Conservation (phyloP, 768 basidiomycete genomes). For the Mycena epipterygia region DNA sequence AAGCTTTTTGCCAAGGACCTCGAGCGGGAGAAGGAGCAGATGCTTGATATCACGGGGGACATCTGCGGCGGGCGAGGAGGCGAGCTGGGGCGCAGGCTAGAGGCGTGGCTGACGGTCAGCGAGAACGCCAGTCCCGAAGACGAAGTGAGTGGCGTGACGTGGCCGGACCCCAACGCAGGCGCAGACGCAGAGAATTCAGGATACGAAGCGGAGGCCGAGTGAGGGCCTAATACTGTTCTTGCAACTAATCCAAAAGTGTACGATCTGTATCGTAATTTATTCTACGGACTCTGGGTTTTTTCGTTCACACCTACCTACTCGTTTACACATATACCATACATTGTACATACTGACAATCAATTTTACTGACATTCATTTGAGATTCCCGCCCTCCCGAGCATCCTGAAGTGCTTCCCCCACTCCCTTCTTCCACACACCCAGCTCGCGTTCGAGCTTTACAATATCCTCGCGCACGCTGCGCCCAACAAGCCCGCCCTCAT, state of each 20-base stretch:
- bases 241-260: conserved; percentile 23
- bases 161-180: conserved; percentile 2
- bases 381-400: conserved; percentile 17
- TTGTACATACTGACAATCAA: background rate
- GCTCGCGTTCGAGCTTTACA: conserved; percentile 77
- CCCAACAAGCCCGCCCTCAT: conserved; percentile 82
- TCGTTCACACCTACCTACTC: conserved; percentile 7
- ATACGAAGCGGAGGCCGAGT: conserved; percentile 12
- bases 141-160: background rate
- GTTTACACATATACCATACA: background rate
- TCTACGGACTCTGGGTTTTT: background rate
- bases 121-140: conserved; percentile 43
- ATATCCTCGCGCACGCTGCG: conserved; percentile 69
- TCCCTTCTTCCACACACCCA: conserved; percentile 77
- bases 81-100: conserved; percentile 80
- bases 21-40: conserved; percentile 78
- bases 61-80: conserved; percentile 85
- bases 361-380: background rate
- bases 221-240: background rate
- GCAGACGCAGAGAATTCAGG: background rate
- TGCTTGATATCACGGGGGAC: conserved; percentile 79
- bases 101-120: conserved; percentile 76
- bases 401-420: conserved; percentile 70
- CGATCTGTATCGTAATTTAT: conserved; percentile 19
- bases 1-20: conserved; percentile 61